Evolutionary conservation across 192 early-diverging fungal species (phyloP), one percentile per base, ranked within the genome.

Genomic region (Geranomyces variabilis): DNA sequence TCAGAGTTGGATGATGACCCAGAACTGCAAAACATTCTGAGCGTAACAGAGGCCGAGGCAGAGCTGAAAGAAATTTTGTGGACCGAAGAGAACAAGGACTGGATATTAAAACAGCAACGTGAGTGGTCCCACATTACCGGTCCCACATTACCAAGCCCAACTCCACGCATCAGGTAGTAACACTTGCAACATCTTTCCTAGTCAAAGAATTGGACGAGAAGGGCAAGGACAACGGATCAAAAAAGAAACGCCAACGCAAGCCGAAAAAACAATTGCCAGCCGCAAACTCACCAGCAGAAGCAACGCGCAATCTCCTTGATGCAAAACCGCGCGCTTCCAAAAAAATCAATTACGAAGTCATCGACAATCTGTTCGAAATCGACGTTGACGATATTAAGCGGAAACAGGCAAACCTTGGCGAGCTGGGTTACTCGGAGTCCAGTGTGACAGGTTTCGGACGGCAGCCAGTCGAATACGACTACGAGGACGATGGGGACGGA

Each of bases 1-100:
- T 72, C 78, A 1, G 73, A 83, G 12, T 61, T 86, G 28, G 81
- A 85, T 56, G 71, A 80, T 34, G 84, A 86, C 57, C 73, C 78
- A 7, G 82, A 85, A 41, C 77, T 85, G 41, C 33, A 68, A 15
- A 80, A 83, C 51, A 81, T 86, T 51, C 67, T 83, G 57, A 76
- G 59, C 26, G 82, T 96, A 24, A 88, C 82, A 15, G 87, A 90
- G 1, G 87, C 90, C 0, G 96, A 98, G 69, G 87, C 92, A 17
- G 84, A 84, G 61, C 69, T 87, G 45, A 97, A 96, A 74, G 91
- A 89, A 0, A 77, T 83, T 59, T 80, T 96, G 26, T 98, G 96
- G 96, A 93, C 88, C 66, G 86, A 86, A 43, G 86, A 91, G 36
- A 96, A 98, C 81, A 87, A 89, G 58, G 93, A 95, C 43, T 97